phyloP scores from a whole-genome alignment of 2,329 filamentous ascomycete species.

The Penicillium sp. region DNA sequence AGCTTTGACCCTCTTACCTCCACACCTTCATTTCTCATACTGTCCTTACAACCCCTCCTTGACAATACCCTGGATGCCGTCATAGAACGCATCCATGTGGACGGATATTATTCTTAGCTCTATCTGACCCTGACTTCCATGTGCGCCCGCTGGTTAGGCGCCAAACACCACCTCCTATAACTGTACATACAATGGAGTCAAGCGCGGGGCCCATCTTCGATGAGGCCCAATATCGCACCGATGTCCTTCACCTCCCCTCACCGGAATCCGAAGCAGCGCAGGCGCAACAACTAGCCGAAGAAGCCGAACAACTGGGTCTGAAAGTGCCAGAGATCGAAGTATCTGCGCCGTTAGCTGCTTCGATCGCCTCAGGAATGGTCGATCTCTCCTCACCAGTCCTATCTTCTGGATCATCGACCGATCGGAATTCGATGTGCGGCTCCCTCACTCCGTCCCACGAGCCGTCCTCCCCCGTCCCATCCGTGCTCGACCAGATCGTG shows the following conservation, averaged over 20 bases:
- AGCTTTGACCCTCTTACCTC: conserved; percentile 7
- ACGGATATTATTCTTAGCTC: conserved; percentile 24
- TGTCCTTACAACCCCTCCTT: conserved; percentile 8
- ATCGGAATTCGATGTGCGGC: conserved; percentile 28
- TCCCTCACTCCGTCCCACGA: conserved; percentile 24
- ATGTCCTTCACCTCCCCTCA: conserved; percentile 35
- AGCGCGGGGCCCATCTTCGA: conserved; percentile 25
- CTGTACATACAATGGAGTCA: conserved; percentile 25
- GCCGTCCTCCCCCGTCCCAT: conserved; percentile 10
- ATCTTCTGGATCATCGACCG: conserved; percentile 32
- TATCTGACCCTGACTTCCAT: conserved; percentile 11
- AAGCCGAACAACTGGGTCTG: conserved; percentile 39
- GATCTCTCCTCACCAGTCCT: conserved; percentile 33
- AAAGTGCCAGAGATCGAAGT: conserved; percentile 31
- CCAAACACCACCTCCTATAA: conserved; percentile 8
- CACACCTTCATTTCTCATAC: not conserved
- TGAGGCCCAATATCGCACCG: conserved; percentile 35
- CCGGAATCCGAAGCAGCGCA: conserved; percentile 36
- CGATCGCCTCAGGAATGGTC: conserved; percentile 33
- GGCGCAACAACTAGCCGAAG: conserved; percentile 36
- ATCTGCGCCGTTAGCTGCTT: conserved; percentile 35
- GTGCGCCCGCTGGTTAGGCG: conserved; percentile 23
- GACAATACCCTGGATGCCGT: conserved; percentile 24
- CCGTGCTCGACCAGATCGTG: conserved; percentile 28
- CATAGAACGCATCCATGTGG: conserved; percentile 27